phyloP scores from a whole-genome alignment of 257 asterid genomes.

The Capsicum rhomboideum region DNA sequence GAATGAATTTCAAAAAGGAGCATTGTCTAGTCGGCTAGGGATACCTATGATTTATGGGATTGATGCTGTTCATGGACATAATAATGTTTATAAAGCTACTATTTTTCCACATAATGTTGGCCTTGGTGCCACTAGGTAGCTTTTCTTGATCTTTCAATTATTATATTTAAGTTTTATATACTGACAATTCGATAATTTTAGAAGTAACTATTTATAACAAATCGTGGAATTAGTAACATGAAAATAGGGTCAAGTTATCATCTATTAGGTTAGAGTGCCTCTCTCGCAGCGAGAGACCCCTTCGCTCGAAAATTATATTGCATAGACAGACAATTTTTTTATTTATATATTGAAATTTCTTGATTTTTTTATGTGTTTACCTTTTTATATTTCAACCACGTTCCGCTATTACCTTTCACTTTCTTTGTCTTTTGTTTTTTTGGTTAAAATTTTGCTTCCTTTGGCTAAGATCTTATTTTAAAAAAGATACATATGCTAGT shows the following conservation, averaged over 20 bases:
- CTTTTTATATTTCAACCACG: too few species aligned
- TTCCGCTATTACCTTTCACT: too few species aligned
- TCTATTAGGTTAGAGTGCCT: too few species aligned
- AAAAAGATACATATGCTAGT: too few species aligned
- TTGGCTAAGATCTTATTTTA: too few species aligned
- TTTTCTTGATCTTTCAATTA: neutral
- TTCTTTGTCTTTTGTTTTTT: too few species aligned
- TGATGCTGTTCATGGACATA: conserved; percentile 49
- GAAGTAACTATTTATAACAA: too few species aligned
- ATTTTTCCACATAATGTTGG: conserved; percentile 46
- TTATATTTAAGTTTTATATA: neutral
- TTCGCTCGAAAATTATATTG: neutral
- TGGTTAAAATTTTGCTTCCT: too few species aligned
- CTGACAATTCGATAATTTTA: neutral
- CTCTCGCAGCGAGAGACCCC: neutral
- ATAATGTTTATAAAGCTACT: conserved; percentile 36
- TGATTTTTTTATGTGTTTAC: too few species aligned
- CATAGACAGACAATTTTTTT: neutral
- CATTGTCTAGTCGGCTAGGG: conserved; percentile 34
- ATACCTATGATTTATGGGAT: conserved; percentile 43
- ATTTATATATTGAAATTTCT: neutral
- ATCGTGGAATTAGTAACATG: too few species aligned
- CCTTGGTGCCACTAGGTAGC: conserved; percentile 43
- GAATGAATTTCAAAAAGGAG: conserved; percentile 28
- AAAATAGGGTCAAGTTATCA: too few species aligned